Conservation (phyloP, 768 basidiomycete species). For the Lanmaoa pseudosensibilis region DNA sequence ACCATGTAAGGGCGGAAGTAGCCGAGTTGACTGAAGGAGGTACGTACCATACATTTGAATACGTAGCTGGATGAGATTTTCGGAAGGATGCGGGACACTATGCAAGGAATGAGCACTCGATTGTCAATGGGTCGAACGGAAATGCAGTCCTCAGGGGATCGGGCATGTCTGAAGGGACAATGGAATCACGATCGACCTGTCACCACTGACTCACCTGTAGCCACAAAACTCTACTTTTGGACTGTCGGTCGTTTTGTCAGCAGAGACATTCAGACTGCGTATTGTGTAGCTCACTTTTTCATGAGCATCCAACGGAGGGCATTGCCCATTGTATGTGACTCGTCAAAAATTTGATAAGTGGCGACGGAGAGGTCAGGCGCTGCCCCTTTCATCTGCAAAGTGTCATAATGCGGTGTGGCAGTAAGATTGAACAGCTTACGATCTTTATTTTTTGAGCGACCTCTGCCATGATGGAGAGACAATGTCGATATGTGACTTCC, state of each 20-base stretch:
- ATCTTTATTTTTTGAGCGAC: slow-evolving; percentile 33
- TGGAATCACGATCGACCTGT: slow-evolving; percentile 3
- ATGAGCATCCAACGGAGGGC: slow-evolving; percentile 96
- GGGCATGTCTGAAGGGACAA: slow-evolving; percentile 13
- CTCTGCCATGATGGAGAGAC: slow-evolving; percentile 27
- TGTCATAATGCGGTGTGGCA: slow-evolving; percentile 11
- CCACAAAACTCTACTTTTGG: slow-evolving; percentile 98
- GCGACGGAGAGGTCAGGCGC: slow-evolving; percentile 80
- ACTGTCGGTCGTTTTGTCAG: slow-evolving; percentile 48
- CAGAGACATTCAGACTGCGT: background rate
- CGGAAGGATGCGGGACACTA: slow-evolving; percentile 85
- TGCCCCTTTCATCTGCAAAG: slow-evolving; percentile 77
- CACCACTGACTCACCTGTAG: slow-evolving; percentile 65
- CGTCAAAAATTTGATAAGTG: slow-evolving; percentile 89
- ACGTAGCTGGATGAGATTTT: slow-evolving; percentile 94
- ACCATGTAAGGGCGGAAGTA: background rate
- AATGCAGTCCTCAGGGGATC: background rate
- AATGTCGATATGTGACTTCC: background rate
- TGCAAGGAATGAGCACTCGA: background rate
- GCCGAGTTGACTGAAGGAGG: background rate
- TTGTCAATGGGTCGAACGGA: background rate
- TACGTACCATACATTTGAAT: slow-evolving; percentile 98
- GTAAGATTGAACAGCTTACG: slow-evolving; percentile 17
- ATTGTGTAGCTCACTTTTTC: slow-evolving; percentile 77
- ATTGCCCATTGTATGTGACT: slow-evolving; percentile 96